A percentile compares a stretch with the other conserved stretches of the same genome.
Conservation (phyloP, 225 moss, liverwort and hornwort genomes). For the Takakia lepidozioides region DNA sequence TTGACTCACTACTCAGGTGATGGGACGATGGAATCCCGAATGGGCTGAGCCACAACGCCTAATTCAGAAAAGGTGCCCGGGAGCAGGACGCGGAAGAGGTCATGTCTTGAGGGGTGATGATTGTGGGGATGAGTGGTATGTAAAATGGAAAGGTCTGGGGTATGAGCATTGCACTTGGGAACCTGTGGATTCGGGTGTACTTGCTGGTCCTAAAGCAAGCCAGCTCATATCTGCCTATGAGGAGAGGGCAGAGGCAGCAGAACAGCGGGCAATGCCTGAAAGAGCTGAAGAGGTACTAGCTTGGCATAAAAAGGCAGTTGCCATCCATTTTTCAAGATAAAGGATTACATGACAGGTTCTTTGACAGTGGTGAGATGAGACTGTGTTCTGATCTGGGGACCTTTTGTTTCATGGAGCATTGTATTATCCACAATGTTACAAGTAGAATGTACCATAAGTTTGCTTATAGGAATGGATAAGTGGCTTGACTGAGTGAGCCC, state of each 20-base stretch:
- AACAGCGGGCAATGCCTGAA: slow-evolving; percentile 31
- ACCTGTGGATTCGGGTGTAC: slow-evolving; percentile 35
- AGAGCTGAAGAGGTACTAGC: slow-evolving; percentile 55
- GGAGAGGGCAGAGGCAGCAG: slow-evolving; percentile 54
- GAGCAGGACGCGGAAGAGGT: slow-evolving; percentile 22
- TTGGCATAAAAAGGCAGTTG: too few relatives aligned
- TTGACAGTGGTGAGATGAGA: too few relatives aligned
- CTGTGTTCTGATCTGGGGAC: slow-evolving; percentile 1
- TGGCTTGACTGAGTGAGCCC: too few relatives aligned
- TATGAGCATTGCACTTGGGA: slow-evolving; percentile 97
- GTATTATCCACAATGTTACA: neutral
- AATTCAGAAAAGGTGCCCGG: slow-evolving; percentile 31
- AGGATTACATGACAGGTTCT: too few relatives aligned
- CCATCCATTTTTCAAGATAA: too few relatives aligned
- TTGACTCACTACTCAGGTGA: too few relatives aligned
- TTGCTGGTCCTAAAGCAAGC: slow-evolving; percentile 31
- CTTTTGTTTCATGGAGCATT: neutral
- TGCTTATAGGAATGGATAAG: neutral
- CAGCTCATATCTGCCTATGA: slow-evolving; percentile 42
- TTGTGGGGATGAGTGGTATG: slow-evolving; percentile 57
- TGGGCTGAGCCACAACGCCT: slow-evolving; percentile 91
- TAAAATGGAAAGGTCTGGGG: slow-evolving; percentile 93
- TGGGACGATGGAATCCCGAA: slow-evolving; percentile 61
- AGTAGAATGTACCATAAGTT: neutral
- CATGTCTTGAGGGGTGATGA: slow-evolving; percentile 9